Evolutionary conservation across 2,329 filamentous ascomycete genomes (phyloP).

Genomic region (Curvularia lunata): DNA sequence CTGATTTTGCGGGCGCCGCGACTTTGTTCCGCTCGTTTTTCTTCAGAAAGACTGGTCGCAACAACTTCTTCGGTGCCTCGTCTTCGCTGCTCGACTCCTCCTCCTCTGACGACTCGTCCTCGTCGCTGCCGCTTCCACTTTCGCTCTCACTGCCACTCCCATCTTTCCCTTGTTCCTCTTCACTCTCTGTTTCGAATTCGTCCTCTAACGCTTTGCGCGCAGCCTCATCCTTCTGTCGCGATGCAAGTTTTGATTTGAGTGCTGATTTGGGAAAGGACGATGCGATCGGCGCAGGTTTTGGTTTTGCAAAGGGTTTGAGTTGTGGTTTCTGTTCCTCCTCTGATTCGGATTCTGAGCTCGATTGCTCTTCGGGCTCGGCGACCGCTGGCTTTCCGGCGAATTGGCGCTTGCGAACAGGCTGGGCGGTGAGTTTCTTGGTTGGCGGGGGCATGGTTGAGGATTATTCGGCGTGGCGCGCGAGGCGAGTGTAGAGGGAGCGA

Average conservation of each 20-base stretch:
- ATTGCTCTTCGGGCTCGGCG: slow-evolving; percentile 47
- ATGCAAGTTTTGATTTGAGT: slow-evolving; percentile 53
- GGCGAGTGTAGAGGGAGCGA: slow-evolving; percentile 3
- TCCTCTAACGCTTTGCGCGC: slow-evolving; percentile 53
- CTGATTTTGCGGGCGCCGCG: slow-evolving; percentile 38
- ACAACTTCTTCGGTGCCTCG: slow-evolving; percentile 62
- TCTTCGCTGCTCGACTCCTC: slow-evolving; percentile 65
- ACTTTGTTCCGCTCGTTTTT: slow-evolving; percentile 63
- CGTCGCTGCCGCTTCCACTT: slow-evolving; percentile 32
- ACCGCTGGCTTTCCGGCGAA: slow-evolving; percentile 79
- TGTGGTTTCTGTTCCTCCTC: slow-evolving; percentile 60
- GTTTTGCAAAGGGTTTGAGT: slow-evolving; percentile 41
- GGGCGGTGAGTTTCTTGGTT: slow-evolving; percentile 87
- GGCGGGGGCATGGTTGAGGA: slow-evolving; percentile 59
- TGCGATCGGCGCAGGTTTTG: slow-evolving; percentile 50
- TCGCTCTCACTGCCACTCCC: slow-evolving; percentile 25
- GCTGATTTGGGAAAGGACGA: slow-evolving; percentile 56
- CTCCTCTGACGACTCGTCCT: slow-evolving; percentile 49
- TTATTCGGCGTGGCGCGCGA: background rate
- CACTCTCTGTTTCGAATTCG: slow-evolving; percentile 65
- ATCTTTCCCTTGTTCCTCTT: slow-evolving; percentile 40
- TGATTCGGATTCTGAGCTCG: slow-evolving; percentile 55
- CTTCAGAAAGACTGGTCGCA: slow-evolving; percentile 71
- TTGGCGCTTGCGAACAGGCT: slow-evolving; percentile 80
- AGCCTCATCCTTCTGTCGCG: slow-evolving; percentile 41